A percentile compares a stretch with the other conserved stretches of the same genome.
phyloP scores from a whole-genome alignment of 345 rosid genomes.

The Hibiscus mutabilis region DNA sequence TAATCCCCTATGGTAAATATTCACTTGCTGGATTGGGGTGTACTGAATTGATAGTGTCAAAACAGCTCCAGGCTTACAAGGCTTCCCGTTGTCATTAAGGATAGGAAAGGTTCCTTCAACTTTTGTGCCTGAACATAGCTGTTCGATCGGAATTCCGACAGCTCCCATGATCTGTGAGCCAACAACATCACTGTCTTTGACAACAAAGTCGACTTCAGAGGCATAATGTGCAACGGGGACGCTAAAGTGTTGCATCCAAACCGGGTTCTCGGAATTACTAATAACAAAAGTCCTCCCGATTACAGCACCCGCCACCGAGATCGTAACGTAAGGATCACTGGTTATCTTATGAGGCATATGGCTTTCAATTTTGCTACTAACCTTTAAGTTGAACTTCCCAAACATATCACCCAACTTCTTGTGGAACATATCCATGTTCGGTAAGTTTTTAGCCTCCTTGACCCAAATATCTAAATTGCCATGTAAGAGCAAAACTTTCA shows the following conservation, averaged over 20 bases:
- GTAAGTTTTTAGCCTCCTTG: conserved; percentile 75
- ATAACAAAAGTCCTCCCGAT: conserved; percentile 81
- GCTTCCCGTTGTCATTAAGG: conserved; percentile 50
- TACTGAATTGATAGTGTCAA: conserved; percentile 63
- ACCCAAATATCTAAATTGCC: conserved; percentile 85
- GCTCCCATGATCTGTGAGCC: conserved; percentile 84
- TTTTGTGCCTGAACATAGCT: conserved; percentile 33
- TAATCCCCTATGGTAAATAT: conserved; percentile 48
- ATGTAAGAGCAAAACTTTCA: conserved; percentile 54
- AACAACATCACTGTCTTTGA: conserved; percentile 69
- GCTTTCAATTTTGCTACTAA: conserved; percentile 44
- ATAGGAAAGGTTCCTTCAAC: conserved; percentile 73
- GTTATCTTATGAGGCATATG: conserved; percentile 53
- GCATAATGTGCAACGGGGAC: conserved; percentile 80
- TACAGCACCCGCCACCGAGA: conserved; percentile 66
- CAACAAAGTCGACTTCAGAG: conserved; percentile 68
- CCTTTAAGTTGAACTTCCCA: conserved; percentile 35
- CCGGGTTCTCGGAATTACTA: conserved; percentile 63
- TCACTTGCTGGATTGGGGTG: conserved; percentile 44
- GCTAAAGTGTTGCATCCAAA: conserved; percentile 78
- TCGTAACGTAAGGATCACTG: conserved; percentile 81
- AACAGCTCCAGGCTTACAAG: conserved; percentile 64
- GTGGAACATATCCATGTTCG: conserved; percentile 84
- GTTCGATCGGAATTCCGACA: conserved; percentile 66
- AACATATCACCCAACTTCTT: conserved; percentile 56